Evolutionary conservation across 1,284 basidiomycete genomes (phyloP).

Genomic region (Phenoliferia sp.): DNA sequence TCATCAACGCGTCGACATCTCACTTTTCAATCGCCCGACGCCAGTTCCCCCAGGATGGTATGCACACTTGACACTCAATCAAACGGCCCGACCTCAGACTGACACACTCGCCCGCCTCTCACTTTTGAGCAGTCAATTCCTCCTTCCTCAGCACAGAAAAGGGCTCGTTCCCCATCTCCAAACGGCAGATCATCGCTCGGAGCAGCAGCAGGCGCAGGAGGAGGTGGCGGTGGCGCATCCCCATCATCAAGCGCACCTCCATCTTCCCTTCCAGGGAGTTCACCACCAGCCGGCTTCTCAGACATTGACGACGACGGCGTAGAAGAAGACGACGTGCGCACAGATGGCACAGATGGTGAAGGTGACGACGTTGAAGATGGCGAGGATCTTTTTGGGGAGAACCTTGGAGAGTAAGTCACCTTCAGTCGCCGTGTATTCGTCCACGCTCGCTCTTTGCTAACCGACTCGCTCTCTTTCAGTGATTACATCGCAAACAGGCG

Average conservation of each 20-base stretch:
- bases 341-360: slow-evolving; percentile 40
- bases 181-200: slow-evolving; percentile 22
- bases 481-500: slow-evolving; percentile 80
- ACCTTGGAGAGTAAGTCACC: slow-evolving; percentile 61
- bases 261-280: slow-evolving; percentile 71
- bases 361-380: slow-evolving; percentile 59
- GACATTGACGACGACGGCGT: slow-evolving; percentile 82
- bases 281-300: slow-evolving; percentile 74
- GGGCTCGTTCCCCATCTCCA: slow-evolving; percentile 36
- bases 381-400: slow-evolving; percentile 87
- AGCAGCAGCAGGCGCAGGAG: slow-evolving; percentile 12
- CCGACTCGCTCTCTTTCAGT: slow-evolving; percentile 49
- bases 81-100: too few species aligned
- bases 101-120: too few species aligned
- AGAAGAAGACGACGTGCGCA: slow-evolving; percentile 48
- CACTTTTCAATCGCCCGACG: too few species aligned
- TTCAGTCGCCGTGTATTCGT: not conserved
- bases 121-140: slow-evolving; percentile 14
- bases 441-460: slow-evolving; percentile 5
- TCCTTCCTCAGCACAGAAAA: slow-evolving; percentile 37
- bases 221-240: slow-evolving; percentile 30
- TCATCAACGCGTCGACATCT: too few species aligned
- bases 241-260: slow-evolving; percentile 45
- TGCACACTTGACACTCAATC: too few species aligned
- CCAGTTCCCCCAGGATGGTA: too few species aligned